Base-by-base conservation (phyloP, 1,284 basidiomycete genomes). In the Coniferiporia sulphurascens region DNA sequence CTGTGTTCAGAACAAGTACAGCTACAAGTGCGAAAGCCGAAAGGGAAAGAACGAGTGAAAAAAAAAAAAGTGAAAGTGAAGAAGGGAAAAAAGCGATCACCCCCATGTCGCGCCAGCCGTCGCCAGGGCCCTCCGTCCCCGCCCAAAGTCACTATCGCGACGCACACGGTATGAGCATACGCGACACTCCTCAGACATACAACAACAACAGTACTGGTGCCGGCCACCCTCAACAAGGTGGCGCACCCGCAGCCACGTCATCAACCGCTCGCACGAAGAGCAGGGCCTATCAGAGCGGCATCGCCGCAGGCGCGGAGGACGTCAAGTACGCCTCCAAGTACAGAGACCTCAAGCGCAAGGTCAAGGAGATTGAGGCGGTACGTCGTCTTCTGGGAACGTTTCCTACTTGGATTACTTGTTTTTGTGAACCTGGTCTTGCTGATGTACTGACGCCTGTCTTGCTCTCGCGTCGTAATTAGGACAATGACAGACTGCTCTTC, bases 271-370 rank as follows among this genome's bases (percentile, higher is more conserved):
- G 56, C 57, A 52, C 43, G 71, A 86, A 82, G 73, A 76, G 74
- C 60, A 84, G 78, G 65, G 70, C 74, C 35, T 78, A 78, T 62
- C 68, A 80, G 21, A 75, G 83, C 45, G 86, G 86, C 62, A 87
- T 91, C 64, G 81, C 87, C 48, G 87, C 87, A 38, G 86, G 87
- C 67, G 87, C 86, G 53, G 92, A 95, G 71, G 93, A 94, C 69
- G 83, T 83, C 69, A 94, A 93, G 74, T 95, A 95, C 72, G 85
- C 91, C 62, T 80, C 82, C 68, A 95, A 95, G 74, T 95, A 94
- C 78, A 91, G 86, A 72, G 92, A 95, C 62, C 78, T 95, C 65
- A 95, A 93, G 72, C 82, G 83, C 70, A 95, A 94, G 76, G 89
- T 95, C 57, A 85, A 85, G 70, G 91, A 94, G 73, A 91, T 95